Base-by-base conservation (phyloP, 805 yeast species). In the Pichia heedii region DNA sequence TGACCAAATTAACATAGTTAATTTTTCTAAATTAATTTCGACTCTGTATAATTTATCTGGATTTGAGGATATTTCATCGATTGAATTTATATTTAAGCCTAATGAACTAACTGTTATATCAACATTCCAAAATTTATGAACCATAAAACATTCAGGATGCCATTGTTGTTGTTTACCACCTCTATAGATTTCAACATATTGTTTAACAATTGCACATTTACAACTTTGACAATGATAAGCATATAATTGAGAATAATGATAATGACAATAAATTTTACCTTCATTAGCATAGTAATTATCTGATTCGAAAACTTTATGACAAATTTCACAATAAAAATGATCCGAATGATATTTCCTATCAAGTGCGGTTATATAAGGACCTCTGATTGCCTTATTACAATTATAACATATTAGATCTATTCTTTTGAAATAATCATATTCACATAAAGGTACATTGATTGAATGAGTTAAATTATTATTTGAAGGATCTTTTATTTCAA, bases 141-240 rank as follows among this genome's bases (percentile, higher is more conserved):
- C 94, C 88, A 94, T 94, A 59, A 88, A 93, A 68, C 99, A 93
- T 60, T 94, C 97, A 2, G 97, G 97, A 63, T 93, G 99, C 99
- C 99, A 93, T 59, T 87, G 95, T 61, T 89, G 95, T 46, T 84
- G 82, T 52, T 81, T 74, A 20, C 96, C 96, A 40, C 96, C 96
- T 52, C 93, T 73, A 48, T 79, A 85, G 37, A 90, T 78, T 61
- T 90, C 96, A 32, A 90, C 96, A 62, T 88, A 93, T 58, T 93
- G 97, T 58, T 88, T 88, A 32, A 94, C 75, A 41, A 94, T 93
- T 1, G 97, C 85, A 32, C 85, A 81, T 45, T 80, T 74, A 65
- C 99, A 93, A 27, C 97, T 96, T 65, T 86, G 94, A 65, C 99
- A 93, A 44, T 81, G 80, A 27, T 83, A 81, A 2, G 97, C 96